A percentile compares a stretch with the other conserved stretches of the same genome.
phyloP scores from a whole-genome alignment of 192 early-diverging fungal genomes.

The Linnemannia hyalina region DNA sequence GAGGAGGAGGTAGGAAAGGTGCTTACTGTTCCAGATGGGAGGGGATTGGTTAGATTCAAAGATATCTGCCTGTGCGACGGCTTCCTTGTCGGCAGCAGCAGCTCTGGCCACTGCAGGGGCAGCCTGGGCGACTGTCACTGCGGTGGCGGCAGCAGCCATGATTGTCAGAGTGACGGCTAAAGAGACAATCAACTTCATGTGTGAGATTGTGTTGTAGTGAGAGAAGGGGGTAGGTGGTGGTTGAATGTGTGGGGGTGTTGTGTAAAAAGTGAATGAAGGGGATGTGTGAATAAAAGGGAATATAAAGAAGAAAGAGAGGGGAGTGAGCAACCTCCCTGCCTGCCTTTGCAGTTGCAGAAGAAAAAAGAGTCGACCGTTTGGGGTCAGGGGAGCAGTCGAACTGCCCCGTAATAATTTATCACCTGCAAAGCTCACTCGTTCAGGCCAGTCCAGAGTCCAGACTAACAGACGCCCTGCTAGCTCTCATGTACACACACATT shows the following conservation, averaged over 20 bases:
- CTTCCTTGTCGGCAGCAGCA: neutral
- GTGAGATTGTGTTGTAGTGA: neutral
- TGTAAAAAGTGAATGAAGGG: too few relatives aligned
- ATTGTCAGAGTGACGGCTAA: neutral
- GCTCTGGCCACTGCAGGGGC: neutral
- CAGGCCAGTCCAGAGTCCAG: neutral
- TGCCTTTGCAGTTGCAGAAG: too few relatives aligned
- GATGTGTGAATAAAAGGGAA: too few relatives aligned
- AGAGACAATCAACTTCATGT: conserved; percentile 5
- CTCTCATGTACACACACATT: neutral
- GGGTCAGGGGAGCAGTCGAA: too few relatives aligned
- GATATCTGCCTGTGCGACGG: conserved; percentile 6
- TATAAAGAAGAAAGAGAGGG: too few relatives aligned
- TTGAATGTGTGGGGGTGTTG: neutral
- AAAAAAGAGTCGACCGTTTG: too few relatives aligned
- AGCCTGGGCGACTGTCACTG: neutral
- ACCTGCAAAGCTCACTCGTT: neutral
- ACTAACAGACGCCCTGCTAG: neutral
- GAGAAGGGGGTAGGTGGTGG: neutral
- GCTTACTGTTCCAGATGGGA: conserved; percentile 28
- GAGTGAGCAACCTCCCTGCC: too few relatives aligned
- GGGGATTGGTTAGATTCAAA: conserved; percentile 32
- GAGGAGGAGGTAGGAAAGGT: too few relatives aligned
- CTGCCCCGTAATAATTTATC: neutral
- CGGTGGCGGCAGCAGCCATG: conserved; percentile 3